A percentile compares a stretch with the other conserved stretches of the same genome.
Evolutionary conservation across 306 rosid genomes (phyloP).

Genomic region (Pterocarpus santalinus): DNA sequence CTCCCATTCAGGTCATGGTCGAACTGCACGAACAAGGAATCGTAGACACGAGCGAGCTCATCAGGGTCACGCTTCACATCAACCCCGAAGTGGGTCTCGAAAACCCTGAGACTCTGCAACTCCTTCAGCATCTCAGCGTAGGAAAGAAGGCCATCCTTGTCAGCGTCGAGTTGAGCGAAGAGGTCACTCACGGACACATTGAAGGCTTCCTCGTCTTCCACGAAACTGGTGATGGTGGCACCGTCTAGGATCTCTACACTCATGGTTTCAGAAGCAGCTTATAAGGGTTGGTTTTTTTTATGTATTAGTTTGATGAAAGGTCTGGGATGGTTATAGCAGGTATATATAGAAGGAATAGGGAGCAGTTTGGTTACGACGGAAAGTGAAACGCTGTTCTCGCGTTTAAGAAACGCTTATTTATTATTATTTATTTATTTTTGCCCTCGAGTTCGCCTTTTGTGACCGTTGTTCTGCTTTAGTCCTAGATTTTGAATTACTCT

Average conservation of each 20-base stretch:
- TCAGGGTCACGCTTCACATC: constrained; percentile 57
- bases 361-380: too few relatives aligned
- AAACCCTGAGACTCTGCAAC: constrained; percentile 61
- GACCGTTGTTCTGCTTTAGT: neutral
- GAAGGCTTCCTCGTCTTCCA: constrained; percentile 71
- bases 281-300: neutral
- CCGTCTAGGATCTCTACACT: constrained; percentile 66
- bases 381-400: too few relatives aligned
- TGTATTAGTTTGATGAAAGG: neutral
- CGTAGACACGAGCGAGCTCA: constrained; percentile 56
- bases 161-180: constrained; percentile 56
- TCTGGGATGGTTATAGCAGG: too few relatives aligned
- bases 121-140: constrained; percentile 71
- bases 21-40: constrained; percentile 58
- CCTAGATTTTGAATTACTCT: too few relatives aligned
- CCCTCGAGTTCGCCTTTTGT: neutral
- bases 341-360: too few relatives aligned
- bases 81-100: constrained; percentile 69
- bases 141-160: constrained; percentile 60
- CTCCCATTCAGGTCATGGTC: constrained; percentile 63
- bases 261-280: constrained; percentile 41
- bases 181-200: constrained; percentile 34
- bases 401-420: too few relatives aligned
- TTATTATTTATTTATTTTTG: too few relatives aligned
- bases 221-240: constrained; percentile 59